phyloP scores from a whole-genome alignment of 208 protist species.

The Trichomonas vaginalis region DNA sequence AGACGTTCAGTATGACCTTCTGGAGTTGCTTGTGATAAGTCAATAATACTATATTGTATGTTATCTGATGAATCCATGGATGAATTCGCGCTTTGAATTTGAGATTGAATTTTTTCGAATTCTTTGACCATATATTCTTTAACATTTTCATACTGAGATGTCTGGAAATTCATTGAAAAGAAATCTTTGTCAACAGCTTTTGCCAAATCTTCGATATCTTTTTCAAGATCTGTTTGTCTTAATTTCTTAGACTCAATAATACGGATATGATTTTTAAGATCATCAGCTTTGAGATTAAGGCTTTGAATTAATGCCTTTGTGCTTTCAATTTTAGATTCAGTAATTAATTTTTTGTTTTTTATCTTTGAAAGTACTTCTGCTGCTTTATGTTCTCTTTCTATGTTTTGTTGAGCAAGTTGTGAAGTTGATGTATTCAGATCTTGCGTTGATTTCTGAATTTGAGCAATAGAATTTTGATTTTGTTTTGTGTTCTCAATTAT shows the following conservation, averaged over 20 bases:
- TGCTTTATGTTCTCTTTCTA: not conserved
- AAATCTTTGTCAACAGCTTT: not conserved
- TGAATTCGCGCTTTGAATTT: not conserved
- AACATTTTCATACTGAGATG: not conserved
- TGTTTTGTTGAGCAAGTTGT: not conserved
- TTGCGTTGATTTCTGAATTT: not conserved
- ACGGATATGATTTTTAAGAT: not conserved
- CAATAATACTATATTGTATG: not conserved
- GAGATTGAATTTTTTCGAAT: not conserved
- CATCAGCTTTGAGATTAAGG: not conserved
- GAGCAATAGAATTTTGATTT: not conserved
- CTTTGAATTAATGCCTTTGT: not conserved
- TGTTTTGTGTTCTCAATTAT: not conserved
- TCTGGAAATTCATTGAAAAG: not conserved
- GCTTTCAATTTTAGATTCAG: not conserved
- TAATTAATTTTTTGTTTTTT: not conserved
- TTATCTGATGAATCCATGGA: not conserved
- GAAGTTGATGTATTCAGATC: not conserved
- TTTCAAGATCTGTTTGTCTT: not conserved
- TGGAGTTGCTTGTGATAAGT: not conserved
- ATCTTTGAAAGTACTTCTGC: not conserved
- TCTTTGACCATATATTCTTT: not conserved
- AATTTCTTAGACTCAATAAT: not conserved
- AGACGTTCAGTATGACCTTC: not conserved
- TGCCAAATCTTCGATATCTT: not conserved